Conservation (phyloP, 352 stramenopile genomes). For the Phytophthora melonis region DNA sequence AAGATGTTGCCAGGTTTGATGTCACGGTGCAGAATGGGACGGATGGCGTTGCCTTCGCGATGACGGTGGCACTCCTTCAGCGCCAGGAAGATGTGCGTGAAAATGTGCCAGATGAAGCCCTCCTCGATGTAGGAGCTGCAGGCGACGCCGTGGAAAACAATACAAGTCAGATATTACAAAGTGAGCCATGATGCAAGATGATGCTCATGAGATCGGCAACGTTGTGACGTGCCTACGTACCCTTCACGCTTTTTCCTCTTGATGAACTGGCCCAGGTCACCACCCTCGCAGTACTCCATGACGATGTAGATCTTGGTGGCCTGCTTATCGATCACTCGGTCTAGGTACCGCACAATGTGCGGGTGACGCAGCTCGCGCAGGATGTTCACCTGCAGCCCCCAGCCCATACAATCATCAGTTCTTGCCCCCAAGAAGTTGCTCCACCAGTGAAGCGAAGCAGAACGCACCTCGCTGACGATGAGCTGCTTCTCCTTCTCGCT, state of each 20-base stretch:
- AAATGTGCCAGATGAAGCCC: conserved; percentile 94
- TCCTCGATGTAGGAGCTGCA: conserved; percentile 92
- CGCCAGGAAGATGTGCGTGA: conserved; percentile 93
- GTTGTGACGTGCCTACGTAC: conserved; percentile 38
- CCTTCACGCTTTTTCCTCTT: conserved; percentile 91
- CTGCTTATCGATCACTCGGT: conserved; percentile 94
- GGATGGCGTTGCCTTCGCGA: conserved; percentile 80
- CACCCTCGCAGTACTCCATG: conserved; percentile 95
- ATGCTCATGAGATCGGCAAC: conserved; percentile 13
- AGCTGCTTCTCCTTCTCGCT: conserved; percentile 95
- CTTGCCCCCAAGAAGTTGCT: not conserved
- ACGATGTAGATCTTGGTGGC: conserved; percentile 95
- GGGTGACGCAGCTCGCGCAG: conserved; percentile 93
- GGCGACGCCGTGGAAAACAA: not conserved
- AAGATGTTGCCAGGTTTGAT: conserved; percentile 95
- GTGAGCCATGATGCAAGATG: conserved; percentile 11
- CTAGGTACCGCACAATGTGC: conserved; percentile 94
- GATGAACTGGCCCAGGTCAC: conserved; percentile 92
- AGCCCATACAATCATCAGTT: not conserved
- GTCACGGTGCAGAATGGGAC: conserved; percentile 91
- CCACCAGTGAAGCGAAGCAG: not conserved
- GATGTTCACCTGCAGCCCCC: conserved; percentile 87
- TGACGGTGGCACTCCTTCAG: conserved; percentile 93
- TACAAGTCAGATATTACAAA: not conserved
- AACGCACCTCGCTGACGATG: conserved; percentile 90